Evolutionary conservation across 495 filamentous ascomycete species (phyloP), one percentile per base, ranked within the genome.

Genomic region (Lophiostoma macrostomum): DNA sequence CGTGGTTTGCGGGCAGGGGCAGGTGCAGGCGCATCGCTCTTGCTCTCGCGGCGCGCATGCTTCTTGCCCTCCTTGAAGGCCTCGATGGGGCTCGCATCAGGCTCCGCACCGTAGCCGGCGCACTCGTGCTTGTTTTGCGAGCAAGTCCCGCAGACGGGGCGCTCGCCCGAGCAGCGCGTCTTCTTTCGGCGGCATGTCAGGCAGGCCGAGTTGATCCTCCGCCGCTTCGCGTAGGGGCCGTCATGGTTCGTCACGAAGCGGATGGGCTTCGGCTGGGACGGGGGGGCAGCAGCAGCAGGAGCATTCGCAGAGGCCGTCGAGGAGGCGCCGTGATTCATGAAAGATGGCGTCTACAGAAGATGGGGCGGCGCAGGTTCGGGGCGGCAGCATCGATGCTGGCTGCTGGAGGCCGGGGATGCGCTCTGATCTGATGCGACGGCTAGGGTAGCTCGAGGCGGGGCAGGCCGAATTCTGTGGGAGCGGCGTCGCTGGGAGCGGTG

Each of bases 91-190:
- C 39, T 41, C 10, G 20, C 29, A 32, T 53, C 50, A 8, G 24
- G 23, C 11, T 64, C 61, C 5, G 18, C 12, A 30, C 58, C 54
- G 34, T 71, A 71, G 19, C 68, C 68, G 3, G 47, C 58, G 54
- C 68, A 71, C 18, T 66, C 60, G 42, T 66, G 66, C 36, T 64
- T 69, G 60, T 66, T 69, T 51, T 65, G 61, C 20, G 47, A 61
- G 57, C 68, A 71, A 7, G 66, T 71, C 25, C 63, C 57, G 58
- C 66, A 71, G 6, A 53, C 36, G 10, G 68, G 68, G 16, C 68
- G 66, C 47, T 71, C 68, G 25, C 60, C 87, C 22, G 85, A 87
- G 66, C 87, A 91, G 68, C 87, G 79, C 49, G 87, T 90, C 71
- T 91, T 91, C 69, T 57, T 59, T 19, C 51, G 29, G 14, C 60